Base-by-base conservation (phyloP, 1,139 yeast genomes). In the Hyphopichia burtonii region DNA sequence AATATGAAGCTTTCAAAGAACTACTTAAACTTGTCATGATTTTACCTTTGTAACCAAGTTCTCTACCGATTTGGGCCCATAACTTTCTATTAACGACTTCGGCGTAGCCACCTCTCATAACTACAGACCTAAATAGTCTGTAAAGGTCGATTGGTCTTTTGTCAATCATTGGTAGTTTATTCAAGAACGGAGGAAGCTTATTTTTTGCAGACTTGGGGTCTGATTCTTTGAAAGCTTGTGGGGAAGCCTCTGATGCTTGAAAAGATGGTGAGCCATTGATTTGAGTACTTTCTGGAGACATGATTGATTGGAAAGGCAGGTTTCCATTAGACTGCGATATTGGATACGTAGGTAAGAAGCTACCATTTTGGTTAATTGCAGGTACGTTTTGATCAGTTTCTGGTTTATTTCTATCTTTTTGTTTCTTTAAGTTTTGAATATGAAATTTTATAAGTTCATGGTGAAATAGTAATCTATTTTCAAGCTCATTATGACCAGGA, bases 1-100 rank as follows among this genome's bases (percentile, higher is more conserved):
- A 67, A 48, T 80, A 82, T 0, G 86, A 78, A 1, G 79, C 64
- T 54, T 85, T 81, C 44, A 87, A 65, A 0, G 89, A 77, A 7
- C 89, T 80, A 16, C 90, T 82, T 41, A 85, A 63, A 18, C 90
- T 83, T 20, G 88, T 83, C 78, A 82, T 80, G 37, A 80, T 78
- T 49, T 80, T 74, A 3, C 86, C 89, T 28, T 80, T 75, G 56
- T 83, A 85, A 0, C 95, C 95, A 41, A 87, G 65, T 51, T 86
- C 95, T 41, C 90, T 68, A 12, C 93, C 93, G 17, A 83, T 73
- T 53, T 76, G 81, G 0, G 83, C 82, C 86, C 88, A 82, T 34
- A 76, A 58, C 47, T 80, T 79, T 43, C 71, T 73, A 39, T 68
- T 61, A 38, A 81, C 74, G n/a, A 82, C 86, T 22, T 63, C 66